phyloP scores from a whole-genome alignment of 257 asterid species.

The Jacaranda copaia region DNA sequence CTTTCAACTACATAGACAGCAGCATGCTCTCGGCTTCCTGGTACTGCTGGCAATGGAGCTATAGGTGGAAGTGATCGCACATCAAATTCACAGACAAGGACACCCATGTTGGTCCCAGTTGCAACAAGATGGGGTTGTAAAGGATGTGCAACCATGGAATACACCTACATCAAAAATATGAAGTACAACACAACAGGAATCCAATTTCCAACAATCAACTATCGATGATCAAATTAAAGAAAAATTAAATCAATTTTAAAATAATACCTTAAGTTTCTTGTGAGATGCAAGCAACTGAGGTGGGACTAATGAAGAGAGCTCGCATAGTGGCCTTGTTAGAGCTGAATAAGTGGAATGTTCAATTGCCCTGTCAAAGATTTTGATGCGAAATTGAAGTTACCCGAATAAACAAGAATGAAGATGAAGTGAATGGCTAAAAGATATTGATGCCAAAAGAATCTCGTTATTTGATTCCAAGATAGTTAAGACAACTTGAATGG shows the following conservation, averaged over 20 bases:
- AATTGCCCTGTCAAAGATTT: conserved; percentile 83
- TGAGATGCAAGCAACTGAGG: conserved; percentile 94
- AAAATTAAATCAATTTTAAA: background rate
- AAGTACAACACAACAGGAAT: conserved; percentile 26
- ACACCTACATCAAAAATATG: conserved; percentile 59
- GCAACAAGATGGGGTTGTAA: conserved; percentile 97
- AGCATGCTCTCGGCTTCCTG: conserved; percentile 87
- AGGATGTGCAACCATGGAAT: conserved; percentile 96
- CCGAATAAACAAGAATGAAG: conserved; percentile 20
- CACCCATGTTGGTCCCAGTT: conserved; percentile 96
- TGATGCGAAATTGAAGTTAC: conserved; percentile 36
- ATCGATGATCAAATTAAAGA: conserved; percentile 21
- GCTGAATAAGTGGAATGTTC: conserved; percentile 99
- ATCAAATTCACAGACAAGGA: conserved; percentile 96
- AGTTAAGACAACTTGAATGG: conserved; percentile 6
- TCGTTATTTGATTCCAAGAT: conserved; percentile 11
- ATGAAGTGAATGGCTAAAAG: background rate
- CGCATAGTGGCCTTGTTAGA: conserved; percentile 97
- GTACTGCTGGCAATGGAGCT: conserved; percentile 84
- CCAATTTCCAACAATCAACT: conserved; percentile 9
- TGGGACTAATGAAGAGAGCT: conserved; percentile 91
- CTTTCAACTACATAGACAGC: conserved; percentile 95
- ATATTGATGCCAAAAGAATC: conserved; percentile 13
- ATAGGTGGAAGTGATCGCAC: conserved; percentile 90
- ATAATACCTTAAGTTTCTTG: conserved; percentile 90